Evolutionary conservation across 148 eudicot species (phyloP).

Genomic region (Tetragonia tetragonoides): DNA sequence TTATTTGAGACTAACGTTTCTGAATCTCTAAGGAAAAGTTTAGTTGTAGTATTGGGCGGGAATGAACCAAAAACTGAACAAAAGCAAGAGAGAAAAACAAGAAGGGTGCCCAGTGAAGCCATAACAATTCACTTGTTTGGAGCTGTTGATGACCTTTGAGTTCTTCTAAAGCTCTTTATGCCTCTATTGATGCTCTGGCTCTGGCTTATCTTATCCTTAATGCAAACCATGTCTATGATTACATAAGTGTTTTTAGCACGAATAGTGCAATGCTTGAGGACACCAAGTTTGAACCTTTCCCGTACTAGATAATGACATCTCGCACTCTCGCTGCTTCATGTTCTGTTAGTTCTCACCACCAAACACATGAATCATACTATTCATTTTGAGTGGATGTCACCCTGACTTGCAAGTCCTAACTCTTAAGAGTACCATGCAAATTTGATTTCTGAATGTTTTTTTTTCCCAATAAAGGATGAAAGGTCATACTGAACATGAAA

Average conservation of each 20-base stretch:
- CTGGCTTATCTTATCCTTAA: neutral
- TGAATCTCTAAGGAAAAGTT: slow-evolving; percentile 18
- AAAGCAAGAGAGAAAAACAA: neutral
- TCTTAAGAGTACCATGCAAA: too few species aligned
- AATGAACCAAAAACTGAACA: neutral
- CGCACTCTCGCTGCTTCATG: too few species aligned
- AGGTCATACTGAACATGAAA: too few species aligned
- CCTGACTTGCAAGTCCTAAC: too few species aligned
- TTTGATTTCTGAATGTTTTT: too few species aligned
- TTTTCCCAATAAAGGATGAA: too few species aligned
- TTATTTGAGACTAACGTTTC: slow-evolving; percentile 16
- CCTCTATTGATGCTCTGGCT: neutral
- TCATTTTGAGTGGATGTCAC: too few species aligned
- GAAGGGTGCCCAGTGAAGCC: neutral
- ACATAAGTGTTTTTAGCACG: too few species aligned
- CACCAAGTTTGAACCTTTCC: too few species aligned
- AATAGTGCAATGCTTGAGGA: neutral
- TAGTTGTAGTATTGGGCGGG: neutral
- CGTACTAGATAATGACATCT: too few species aligned
- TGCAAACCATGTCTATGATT: neutral
- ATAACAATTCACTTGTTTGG: neutral
- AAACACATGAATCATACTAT: too few species aligned
- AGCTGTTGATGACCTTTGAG: neutral
- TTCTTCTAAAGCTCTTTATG: neutral
- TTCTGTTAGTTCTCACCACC: too few species aligned